A percentile compares a stretch with the other conserved stretches of the same genome.
phyloP scores from a whole-genome alignment of 768 basidiomycete species.

The Russula griseocarnosa region DNA sequence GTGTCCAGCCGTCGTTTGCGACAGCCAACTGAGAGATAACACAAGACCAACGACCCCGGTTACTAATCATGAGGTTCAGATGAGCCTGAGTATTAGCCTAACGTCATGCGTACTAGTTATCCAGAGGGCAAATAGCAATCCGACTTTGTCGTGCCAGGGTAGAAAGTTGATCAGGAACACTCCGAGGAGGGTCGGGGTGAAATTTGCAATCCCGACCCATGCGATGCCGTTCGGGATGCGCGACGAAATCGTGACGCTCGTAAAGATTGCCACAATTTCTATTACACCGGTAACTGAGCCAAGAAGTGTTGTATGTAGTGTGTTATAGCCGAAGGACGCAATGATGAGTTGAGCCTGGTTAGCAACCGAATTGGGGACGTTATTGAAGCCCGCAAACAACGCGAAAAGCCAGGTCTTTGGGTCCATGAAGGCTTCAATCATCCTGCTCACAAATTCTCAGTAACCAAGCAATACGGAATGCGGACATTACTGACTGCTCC shows the following conservation, averaged over 20 bases:
- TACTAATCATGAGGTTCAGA: conserved; percentile 31
- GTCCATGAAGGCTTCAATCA: conserved; percentile 64
- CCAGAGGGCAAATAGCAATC: conserved; percentile 57
- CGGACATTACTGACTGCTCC: conserved; percentile 55
- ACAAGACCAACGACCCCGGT: conserved; percentile 57
- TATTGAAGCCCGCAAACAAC: conserved; percentile 56
- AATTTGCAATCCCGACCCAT: conserved; percentile 54
- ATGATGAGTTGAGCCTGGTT: conserved; percentile 66
- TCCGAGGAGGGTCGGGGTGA: conserved; percentile 62
- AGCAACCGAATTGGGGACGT: conserved; percentile 64
- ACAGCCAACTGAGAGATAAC: conserved; percentile 60
- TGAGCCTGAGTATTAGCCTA: neutral
- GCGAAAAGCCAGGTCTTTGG: conserved; percentile 78
- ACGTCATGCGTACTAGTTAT: conserved; percentile 42
- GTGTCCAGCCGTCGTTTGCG: conserved; percentile 62
- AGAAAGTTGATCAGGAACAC: conserved; percentile 58
- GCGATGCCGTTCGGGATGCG: conserved; percentile 55
- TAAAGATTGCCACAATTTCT: conserved; percentile 66
- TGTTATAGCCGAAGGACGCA: conserved; percentile 58
- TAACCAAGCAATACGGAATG: neutral
- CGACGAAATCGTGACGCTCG: conserved; percentile 57
- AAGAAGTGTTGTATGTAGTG: conserved; percentile 64
- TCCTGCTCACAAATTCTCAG: conserved; percentile 37
- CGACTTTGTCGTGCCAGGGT: conserved; percentile 62
- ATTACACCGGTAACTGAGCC: conserved; percentile 62